Conservation (phyloP, 441 rosid genomes). For the Dalechampia spathulata region DNA sequence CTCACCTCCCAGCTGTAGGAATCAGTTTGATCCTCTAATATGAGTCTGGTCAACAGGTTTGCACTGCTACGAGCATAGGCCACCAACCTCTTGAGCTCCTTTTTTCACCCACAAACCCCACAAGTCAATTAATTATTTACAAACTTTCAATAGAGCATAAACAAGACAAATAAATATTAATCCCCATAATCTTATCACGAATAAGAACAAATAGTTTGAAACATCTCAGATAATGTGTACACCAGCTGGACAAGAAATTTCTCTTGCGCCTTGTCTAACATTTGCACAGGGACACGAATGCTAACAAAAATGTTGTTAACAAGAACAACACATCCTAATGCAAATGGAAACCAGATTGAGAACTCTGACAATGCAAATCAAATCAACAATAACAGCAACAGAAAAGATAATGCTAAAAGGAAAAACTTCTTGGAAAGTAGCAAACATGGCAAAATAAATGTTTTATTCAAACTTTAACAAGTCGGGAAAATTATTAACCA, state of each 20-base stretch:
- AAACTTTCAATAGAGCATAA: too few species aligned
- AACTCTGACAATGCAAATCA: neutral
- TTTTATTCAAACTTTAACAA: neutral
- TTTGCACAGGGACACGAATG: neutral
- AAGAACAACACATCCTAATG: neutral
- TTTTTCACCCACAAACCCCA: slow-evolving; percentile 20
- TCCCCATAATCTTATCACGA: too few species aligned
- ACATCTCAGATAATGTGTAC: too few species aligned
- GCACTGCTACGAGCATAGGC: slow-evolving; percentile 95
- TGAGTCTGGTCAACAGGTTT: slow-evolving; percentile 57
- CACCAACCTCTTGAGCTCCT: slow-evolving; percentile 81
- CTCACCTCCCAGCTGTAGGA: slow-evolving; percentile 84
- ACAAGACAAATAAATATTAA: neutral
- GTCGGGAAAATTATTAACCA: slow-evolving; percentile 38
- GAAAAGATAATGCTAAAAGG: neutral
- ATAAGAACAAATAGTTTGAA: too few species aligned
- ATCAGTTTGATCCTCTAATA: slow-evolving; percentile 49
- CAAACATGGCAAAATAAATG: neutral
- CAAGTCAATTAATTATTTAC: slow-evolving; percentile 14
- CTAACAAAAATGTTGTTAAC: neutral
- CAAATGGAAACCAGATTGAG: neutral
- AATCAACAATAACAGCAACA: neutral
- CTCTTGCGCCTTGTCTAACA: neutral
- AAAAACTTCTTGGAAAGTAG: neutral
- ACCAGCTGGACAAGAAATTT: too few species aligned